A percentile compares a stretch with the other conserved stretches of the same genome.
phyloP scores from a whole-genome alignment of 768 basidiomycete genomes.

The Lentinula aciculospora region DNA sequence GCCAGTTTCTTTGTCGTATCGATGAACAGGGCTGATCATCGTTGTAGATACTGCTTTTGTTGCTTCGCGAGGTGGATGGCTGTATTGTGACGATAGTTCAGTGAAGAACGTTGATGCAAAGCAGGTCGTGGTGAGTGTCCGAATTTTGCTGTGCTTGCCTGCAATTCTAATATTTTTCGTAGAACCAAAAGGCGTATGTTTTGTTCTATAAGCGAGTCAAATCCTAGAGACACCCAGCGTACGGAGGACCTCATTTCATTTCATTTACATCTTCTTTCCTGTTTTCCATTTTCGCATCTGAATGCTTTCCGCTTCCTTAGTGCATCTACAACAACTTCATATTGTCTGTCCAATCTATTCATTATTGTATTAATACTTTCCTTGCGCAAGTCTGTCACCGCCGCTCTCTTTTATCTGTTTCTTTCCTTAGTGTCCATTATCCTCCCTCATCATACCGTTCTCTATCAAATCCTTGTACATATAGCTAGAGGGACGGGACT shows the following conservation, averaged over 20 bases:
- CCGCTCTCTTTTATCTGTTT: background rate
- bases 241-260: background rate
- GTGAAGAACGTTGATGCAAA: conserved; percentile 66
- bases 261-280: background rate
- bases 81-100: conserved; percentile 92
- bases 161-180: conserved; percentile 9
- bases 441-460: background rate
- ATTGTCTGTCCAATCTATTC: background rate
- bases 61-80: conserved; percentile 82
- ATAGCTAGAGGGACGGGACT: background rate
- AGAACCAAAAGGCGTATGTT: conserved; percentile 68
- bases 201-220: conserved; percentile 71
- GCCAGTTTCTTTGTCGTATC: conserved; percentile 19
- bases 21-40: conserved; percentile 3
- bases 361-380: background rate
- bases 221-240: background rate
- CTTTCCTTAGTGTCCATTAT: background rate
- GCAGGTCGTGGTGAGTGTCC: conserved; percentile 71
- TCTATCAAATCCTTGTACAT: background rate
- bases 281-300: background rate
- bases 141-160: background rate
- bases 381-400: background rate
- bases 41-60: conserved; percentile 86
- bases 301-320: background rate
- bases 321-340: background rate